phyloP scores from a whole-genome alignment of 139 green algal species.

The Chlamydomonas schloesseri region DNA sequence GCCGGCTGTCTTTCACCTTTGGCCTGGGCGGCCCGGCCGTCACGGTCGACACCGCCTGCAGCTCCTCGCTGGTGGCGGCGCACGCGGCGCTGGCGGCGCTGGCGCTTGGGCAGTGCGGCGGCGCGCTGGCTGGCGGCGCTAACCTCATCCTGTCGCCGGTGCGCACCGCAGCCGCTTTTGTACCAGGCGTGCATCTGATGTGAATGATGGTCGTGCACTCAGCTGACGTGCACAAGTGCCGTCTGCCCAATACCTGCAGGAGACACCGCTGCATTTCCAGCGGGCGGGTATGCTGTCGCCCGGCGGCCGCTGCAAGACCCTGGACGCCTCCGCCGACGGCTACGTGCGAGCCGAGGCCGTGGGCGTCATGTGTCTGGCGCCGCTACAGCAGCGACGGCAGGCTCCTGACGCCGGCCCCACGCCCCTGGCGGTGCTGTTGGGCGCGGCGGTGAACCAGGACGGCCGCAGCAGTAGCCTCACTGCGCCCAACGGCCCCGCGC shows the following conservation, averaged over 20 bases:
- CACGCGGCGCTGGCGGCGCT: conserved; percentile 64
- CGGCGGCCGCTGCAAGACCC: conserved; percentile 90
- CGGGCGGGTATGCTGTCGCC: conserved; percentile 74
- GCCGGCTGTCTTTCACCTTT: conserved; percentile 85
- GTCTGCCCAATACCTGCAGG: not conserved
- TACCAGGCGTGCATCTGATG: no score
- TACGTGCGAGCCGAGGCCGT: conserved; percentile 82
- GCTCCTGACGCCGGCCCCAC: not conserved
- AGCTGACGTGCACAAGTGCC: no score
- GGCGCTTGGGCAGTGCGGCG: conserved; percentile 42
- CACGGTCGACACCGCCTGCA: conserved; percentile 90
- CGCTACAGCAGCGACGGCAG: not conserved
- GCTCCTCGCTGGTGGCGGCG: conserved; percentile 75
- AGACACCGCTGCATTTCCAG: conserved; percentile 43
- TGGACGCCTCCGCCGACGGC: conserved; percentile 85
- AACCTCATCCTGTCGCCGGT: conserved; percentile 78
- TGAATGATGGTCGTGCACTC: no score
- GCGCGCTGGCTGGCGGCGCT: conserved; percentile 71
- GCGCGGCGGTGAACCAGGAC: conserved; percentile 91
- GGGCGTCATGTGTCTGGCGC: conserved; percentile 55
- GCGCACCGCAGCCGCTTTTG: no score
- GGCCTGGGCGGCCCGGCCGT: conserved; percentile 80
- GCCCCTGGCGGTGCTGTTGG: conserved; percentile 63
- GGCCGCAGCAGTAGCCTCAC: conserved; percentile 88
- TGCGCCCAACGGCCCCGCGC: conserved; percentile 88